Evolutionary conservation across 371 early-diverging fungal species (phyloP), one percentile per base, ranked within the genome.

Genomic region (Rhizopus arrhizus): DNA sequence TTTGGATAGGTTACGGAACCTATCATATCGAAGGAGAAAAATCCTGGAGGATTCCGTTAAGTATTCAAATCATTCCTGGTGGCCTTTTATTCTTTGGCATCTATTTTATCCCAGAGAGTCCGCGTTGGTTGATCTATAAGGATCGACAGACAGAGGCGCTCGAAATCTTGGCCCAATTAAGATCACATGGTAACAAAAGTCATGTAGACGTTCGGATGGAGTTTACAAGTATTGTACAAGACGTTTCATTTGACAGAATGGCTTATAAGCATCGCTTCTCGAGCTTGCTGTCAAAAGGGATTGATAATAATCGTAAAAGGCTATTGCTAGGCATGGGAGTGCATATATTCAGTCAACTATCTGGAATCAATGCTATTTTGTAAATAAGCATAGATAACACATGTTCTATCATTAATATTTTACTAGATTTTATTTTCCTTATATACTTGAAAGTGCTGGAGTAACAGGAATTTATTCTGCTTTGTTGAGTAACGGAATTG

Each of bases 61-160:
- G 87, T 33, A 53, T 93, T 36, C 95, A 96, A 70, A 58, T 89
- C 9, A 75, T 89, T 40, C 91, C 94, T 11, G 89, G 87, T 13
- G 45, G 74, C 5, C 64, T 93, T 11, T 70, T 96, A 58, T 58
- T 91, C 11, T 3, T 80, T 47, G 77, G 89, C 38, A 82, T 88
- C 57, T 55, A 79, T 29, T 77, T 89, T 62, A 82, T 94, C 71
- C 95, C 95, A 11, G 74, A 77, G 40, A 70, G 94, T 35, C 96
- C 96, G 15, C 93, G 97, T 72, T 97, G 95, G 94, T 74, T 97
- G 56, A 83, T 89, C 45, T 85, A 85, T 61, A 66, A 68, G 29
- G 70, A 68, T 54, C 85, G 88, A 13, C 66, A 80, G 16, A 87
- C 88, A 12, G 92, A 95, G 65, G 94, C 90, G 7, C 69, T 85